Base-by-base conservation (phyloP, 179 eudicot species). In the Gypsophila paniculata region DNA sequence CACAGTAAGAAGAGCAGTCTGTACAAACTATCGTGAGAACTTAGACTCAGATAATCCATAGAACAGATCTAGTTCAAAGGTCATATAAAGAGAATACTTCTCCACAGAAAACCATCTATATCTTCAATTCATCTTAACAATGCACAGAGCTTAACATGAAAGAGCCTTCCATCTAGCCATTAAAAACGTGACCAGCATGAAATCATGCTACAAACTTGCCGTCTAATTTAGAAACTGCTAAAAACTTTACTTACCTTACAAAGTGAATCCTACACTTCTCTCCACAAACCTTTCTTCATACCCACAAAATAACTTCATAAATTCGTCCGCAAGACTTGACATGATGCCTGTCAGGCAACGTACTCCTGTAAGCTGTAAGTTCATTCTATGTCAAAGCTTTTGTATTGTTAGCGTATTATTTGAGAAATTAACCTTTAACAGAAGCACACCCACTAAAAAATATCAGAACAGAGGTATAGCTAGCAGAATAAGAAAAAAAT, bases 171-270 rank as follows among this genome's bases (percentile, higher is more conserved):
- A 46, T 44, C 29, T 36, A 64, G 36, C 34, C 36, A 46, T 46
- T 29, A 52, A 65, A 4, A 52, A 65, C 7, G 68, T 25, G 26
- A 64, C 39, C 51, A 18, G 8, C 21, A 42, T 4, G 21, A 21
- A 19, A 65, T 9, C 69, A 65, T 44, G 5, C 34, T 0, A 21
- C 57, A 2, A 23, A 66, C 17, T 44, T 13, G 6, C 34, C 52
- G 13, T 15, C 19, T 22, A 65, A 66, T 6, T 11, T 9, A 49
- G 29, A 49, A 49, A 26, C 15, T 42, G 49, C 21, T 52, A 29
- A 66, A 15, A 29, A 67, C 46, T 7, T 68, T 68, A 52, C 71
- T 68, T 51, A 52, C 71, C 71, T 52, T 23, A 4, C 17, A 32
- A 23, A 6, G 39, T 26, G 39, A 67, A 67, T 13, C 57, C 34